A percentile compares a stretch with the other conserved stretches of the same genome.
Evolutionary conservation across 805 yeast species (phyloP).

Genomic region (Yarrowia sp.): DNA sequence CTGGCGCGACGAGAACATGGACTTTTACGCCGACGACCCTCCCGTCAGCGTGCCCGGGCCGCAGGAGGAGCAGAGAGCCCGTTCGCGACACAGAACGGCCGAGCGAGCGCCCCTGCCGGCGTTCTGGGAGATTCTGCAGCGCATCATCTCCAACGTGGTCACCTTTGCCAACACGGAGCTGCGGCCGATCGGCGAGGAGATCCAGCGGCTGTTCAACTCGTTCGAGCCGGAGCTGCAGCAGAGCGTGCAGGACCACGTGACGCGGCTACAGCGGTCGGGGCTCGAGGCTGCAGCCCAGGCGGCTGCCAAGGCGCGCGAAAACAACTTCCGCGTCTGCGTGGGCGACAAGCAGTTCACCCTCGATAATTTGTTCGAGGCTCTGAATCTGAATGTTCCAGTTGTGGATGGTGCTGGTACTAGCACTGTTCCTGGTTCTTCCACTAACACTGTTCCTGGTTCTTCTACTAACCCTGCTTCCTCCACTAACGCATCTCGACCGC

Average conservation of each 20-base stretch:
- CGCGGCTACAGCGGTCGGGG: background rate
- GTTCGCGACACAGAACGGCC: background rate
- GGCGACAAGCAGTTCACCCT: slow-evolving; percentile 21
- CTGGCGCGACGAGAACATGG: slow-evolving; percentile 20
- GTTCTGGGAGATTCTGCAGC: slow-evolving; percentile 12
- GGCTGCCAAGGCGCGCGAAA: slow-evolving; percentile 8
- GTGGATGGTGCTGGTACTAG: background rate
- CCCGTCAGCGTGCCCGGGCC: slow-evolving; percentile 17
- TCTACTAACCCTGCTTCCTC: background rate
- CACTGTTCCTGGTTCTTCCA: background rate
- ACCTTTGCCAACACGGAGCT: slow-evolving; percentile 15
- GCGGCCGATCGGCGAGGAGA: slow-evolving; percentile 22
- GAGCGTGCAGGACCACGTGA: background rate
- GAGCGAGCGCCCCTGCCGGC: background rate
- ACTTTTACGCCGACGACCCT: slow-evolving; percentile 21
- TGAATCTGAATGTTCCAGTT: background rate
- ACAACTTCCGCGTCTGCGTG: slow-evolving; percentile 10
- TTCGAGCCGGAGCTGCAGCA: slow-evolving; percentile 17
- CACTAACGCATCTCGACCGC: background rate
- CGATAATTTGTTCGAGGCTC: slow-evolving; percentile 11
- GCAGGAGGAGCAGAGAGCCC: background rate
- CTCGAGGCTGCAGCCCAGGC: slow-evolving; percentile 12
- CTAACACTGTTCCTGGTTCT: background rate
- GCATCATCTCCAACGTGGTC: slow-evolving; percentile 18
- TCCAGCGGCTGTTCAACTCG: slow-evolving; percentile 18